Conservation (phyloP, 2,329 filamentous ascomycete species). For the Sclerotinia borealis region DNA sequence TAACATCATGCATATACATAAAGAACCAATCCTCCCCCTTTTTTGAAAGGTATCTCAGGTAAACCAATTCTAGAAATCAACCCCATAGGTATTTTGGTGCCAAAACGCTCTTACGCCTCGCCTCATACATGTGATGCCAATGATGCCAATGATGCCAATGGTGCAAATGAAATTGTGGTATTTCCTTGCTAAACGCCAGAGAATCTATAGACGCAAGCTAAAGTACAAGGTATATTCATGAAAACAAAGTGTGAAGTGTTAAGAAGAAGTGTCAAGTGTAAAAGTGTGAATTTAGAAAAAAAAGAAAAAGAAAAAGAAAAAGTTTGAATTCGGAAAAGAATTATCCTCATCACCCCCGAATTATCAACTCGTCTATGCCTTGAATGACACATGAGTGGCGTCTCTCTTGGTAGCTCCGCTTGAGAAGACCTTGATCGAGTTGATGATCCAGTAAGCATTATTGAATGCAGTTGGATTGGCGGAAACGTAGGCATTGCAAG, state of each 20-base stretch:
- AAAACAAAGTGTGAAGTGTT: neutral
- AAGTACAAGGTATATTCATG: conserved; percentile 1
- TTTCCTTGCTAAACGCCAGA: conserved; percentile 8
- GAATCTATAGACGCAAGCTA: neutral
- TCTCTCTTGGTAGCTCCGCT: conserved; percentile 14
- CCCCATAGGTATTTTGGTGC: neutral
- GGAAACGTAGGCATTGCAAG: conserved; percentile 67
- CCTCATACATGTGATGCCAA: neutral
- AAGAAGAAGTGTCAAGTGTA: neutral
- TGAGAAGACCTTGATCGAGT: conserved; percentile 37
- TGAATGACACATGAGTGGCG: neutral
- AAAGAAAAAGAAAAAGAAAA: neutral
- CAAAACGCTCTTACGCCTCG: neutral
- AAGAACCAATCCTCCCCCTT: neutral
- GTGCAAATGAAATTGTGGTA: conserved; percentile 10
- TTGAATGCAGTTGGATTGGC: conserved; percentile 63
- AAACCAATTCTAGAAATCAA: neutral
- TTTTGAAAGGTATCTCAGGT: neutral
- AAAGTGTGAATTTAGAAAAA: neutral
- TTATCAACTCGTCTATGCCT: neutral
- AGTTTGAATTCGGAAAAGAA: neutral
- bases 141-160: neutral
- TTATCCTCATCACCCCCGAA: neutral
- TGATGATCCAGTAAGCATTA: conserved; percentile 74
- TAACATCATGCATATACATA: neutral